phyloP scores from a whole-genome alignment of 805 yeast genomes.

The Lipomyces kockii region DNA sequence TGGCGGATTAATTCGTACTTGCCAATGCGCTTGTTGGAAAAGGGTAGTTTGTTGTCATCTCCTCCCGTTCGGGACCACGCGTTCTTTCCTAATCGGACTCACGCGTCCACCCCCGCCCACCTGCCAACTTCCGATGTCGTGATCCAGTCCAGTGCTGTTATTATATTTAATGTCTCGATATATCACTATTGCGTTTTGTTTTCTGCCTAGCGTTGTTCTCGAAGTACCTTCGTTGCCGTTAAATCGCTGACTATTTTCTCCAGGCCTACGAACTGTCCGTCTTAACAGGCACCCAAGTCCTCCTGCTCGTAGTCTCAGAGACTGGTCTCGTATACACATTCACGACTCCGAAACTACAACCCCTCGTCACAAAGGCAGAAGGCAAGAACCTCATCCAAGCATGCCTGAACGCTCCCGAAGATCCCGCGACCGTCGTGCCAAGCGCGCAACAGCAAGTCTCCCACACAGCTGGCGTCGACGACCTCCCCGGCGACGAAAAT shows the following conservation, averaged over 20 bases:
- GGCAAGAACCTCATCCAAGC: constrained; percentile 97
- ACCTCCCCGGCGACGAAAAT: constrained; percentile 23
- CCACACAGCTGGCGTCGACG: constrained; percentile 26
- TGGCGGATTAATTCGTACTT: too few relatives aligned
- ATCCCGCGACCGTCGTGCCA: constrained; percentile 25
- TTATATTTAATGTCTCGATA: background rate
- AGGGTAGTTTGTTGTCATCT: constrained; percentile 3
- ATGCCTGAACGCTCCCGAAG: constrained; percentile 84
- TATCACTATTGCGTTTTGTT: background rate
- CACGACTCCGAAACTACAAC: constrained; percentile 98
- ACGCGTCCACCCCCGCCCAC: constrained; percentile 13
- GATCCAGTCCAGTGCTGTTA: background rate
- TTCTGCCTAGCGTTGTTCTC: background rate
- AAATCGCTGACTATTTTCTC: background rate
- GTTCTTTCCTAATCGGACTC: constrained; percentile 25
- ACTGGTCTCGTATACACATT: constrained; percentile 98
- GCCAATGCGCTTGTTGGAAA: background rate
- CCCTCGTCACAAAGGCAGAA: constrained; percentile 94
- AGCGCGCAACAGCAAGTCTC: constrained; percentile 11
- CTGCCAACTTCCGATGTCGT: background rate
- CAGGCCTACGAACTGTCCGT: constrained; percentile 94
- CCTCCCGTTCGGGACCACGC: constrained; percentile 22
- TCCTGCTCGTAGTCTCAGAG: constrained; percentile 91
- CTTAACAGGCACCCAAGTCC: constrained; percentile 95
- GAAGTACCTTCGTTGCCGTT: background rate